A percentile compares a stretch with the other conserved stretches of the same genome.
Evolutionary conservation across 2,329 filamentous ascomycete genomes (phyloP).

Genomic region (Chrysoporthe deuterocubensis): DNA sequence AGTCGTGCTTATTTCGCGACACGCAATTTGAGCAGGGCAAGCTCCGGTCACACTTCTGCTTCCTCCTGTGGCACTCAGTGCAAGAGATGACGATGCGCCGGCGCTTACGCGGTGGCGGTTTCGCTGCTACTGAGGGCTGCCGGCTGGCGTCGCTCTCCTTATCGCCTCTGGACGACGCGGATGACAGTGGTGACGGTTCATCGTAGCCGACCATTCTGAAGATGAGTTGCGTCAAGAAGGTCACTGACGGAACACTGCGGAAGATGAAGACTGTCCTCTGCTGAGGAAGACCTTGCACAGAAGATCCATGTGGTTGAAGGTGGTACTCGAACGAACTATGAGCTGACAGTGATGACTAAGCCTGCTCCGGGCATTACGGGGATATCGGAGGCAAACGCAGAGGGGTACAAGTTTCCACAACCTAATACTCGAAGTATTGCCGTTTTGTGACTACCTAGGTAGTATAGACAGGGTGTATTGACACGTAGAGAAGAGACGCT

Average conservation of each 20-base stretch:
- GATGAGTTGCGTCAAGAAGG: neutral
- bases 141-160: slow-evolving; percentile 4
- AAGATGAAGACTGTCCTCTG: neutral
- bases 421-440: neutral
- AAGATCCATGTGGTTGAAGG: neutral
- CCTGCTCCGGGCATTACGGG: neutral
- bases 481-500: neutral
- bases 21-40: slow-evolving; percentile 64
- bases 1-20: slow-evolving; percentile 57
- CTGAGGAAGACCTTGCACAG: neutral
- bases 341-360: slow-evolving; percentile 1
- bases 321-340: neutral
- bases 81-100: slow-evolving; percentile 66
- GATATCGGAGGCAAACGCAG: neutral
- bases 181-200: slow-evolving; percentile 20
- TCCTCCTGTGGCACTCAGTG: slow-evolving; percentile 66
- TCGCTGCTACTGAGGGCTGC: slow-evolving; percentile 24
- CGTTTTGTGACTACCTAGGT: neutral
- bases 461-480: neutral
- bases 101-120: slow-evolving; percentile 57
- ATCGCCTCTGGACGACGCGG: slow-evolving; percentile 16
- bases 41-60: slow-evolving; percentile 67
- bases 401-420: neutral
- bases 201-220: slow-evolving; percentile 14
- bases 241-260: neutral